Evolutionary conservation across 805 yeast species (phyloP), one percentile per base, ranked within the genome.

Genomic region (Teunomyces pallodes): DNA sequence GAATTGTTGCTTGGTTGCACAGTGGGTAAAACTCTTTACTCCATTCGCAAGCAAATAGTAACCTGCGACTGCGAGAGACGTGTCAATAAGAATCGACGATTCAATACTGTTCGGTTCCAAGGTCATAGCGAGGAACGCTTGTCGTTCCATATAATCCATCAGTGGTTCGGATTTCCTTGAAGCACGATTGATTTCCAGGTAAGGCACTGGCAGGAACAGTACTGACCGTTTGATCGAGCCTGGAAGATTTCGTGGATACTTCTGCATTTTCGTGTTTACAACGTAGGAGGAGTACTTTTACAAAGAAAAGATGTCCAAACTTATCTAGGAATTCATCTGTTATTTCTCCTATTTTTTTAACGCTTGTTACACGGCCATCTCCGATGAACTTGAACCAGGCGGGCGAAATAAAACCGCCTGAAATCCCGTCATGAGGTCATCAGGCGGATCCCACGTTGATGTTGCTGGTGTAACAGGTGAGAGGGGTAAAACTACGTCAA

Each of bases 41-140:
- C 45, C 46, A 31, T 48, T 51, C 20, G 49, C 42, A n/a, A 48
- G 36, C 30, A 51, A 24, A 20, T 46, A 48, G 43, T 48, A 51
- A 4, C 50, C 48, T 1, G 49, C 42, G 16, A 48, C 40, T 2
- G 54, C 51, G 9, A 51, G 24, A 1, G 42, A 17, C 1, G 54
- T 31, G 17, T 51, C 29, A n/a, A 43, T 35, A 9, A 51, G 43
- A 4, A 51, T 41, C 17, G 14, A 24, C 16, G 35, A 35, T 3
- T 48, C 48, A 6, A 33, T 13, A 26, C 13, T 10, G 17, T 12
- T 6, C 10, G 29, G 12, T 16, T 17, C 14, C 7, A 12, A 14
- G 16, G 29, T 30, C 35, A 39, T 27, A 30, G 8, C 6, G 7
- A 24, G 33, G 32, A 51, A 42, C 6, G 46, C 24, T 26, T 46